phyloP scores from a whole-genome alignment of 768 basidiomycete genomes.

The Russula sp. region DNA sequence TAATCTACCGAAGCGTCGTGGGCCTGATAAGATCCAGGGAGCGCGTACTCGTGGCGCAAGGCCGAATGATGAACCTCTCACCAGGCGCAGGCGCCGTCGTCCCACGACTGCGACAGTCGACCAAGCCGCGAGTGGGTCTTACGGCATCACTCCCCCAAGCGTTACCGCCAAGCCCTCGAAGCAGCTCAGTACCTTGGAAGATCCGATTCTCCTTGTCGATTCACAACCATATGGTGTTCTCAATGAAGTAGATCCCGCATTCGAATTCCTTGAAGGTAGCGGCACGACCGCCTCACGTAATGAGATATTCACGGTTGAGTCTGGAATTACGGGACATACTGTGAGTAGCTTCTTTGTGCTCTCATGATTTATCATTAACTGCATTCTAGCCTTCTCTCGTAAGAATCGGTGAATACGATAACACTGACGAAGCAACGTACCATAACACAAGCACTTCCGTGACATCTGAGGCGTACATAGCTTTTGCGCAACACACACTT shows the following conservation, averaged over 20 bases:
- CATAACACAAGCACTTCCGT: neutral
- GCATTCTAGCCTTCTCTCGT: neutral
- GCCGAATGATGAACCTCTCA: conserved; percentile 34
- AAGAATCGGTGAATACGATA: conserved; percentile 2
- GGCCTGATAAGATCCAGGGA: conserved; percentile 77
- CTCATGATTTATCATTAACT: neutral
- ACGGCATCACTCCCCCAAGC: neutral
- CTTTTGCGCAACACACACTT: conserved; percentile 7
- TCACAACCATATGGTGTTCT: neutral
- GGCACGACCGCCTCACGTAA: neutral
- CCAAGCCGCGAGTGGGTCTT: conserved; percentile 10
- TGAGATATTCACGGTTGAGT: neutral
- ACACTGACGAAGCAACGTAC: neutral
- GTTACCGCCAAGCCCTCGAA: neutral
- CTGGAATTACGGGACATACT: neutral
- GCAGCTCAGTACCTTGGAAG: neutral
- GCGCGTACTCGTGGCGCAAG: conserved; percentile 63
- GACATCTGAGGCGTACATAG: neutral
- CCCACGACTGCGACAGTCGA: neutral
- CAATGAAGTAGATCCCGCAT: neutral
- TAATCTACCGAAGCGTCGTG: conserved; percentile 67
- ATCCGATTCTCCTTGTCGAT: neutral
- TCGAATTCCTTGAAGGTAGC: conserved; percentile 1
- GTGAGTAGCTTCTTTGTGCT: neutral
- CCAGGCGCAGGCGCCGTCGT: conserved; percentile 31